Evolutionary conservation across 495 filamentous ascomycete genomes (phyloP).

Genomic region (Aspergillus biplanus): DNA sequence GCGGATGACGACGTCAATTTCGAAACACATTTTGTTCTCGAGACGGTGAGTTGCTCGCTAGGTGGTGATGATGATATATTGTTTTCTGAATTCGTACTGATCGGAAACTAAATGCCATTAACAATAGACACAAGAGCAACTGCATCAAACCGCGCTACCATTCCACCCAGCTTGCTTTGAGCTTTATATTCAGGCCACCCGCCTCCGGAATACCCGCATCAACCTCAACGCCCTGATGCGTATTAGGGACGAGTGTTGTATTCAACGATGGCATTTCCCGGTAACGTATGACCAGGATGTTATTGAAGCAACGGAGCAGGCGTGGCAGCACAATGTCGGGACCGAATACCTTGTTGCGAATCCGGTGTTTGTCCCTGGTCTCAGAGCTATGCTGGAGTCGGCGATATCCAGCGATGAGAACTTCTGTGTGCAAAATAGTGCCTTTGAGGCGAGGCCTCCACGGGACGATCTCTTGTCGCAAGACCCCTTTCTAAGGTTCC

Average conservation of each 20-base stretch:
- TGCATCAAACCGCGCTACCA: background rate
- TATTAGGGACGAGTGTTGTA: slow-evolving; percentile 1
- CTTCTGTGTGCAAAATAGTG: background rate
- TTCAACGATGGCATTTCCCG: slow-evolving; percentile 24
- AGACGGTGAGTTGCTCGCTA: background rate
- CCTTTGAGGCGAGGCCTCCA: background rate
- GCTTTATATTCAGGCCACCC: background rate
- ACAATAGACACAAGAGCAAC: background rate
- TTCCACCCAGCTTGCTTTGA: slow-evolving; percentile 4
- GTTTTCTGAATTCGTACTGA: background rate
- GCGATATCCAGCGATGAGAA: slow-evolving; percentile 14
- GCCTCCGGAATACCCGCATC: background rate
- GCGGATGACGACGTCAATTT: background rate
- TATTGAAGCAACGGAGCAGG: slow-evolving; percentile 14
- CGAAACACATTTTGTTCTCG: slow-evolving; percentile 2
- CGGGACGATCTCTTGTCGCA: background rate
- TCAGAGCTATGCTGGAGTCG: slow-evolving; percentile 14
- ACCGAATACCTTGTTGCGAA: slow-evolving; percentile 33
- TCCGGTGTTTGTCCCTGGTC: slow-evolving; percentile 27
- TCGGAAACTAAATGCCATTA: background rate
- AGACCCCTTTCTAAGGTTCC: slow-evolving; percentile 28
- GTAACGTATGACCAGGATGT: slow-evolving; percentile 19
- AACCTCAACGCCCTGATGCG: background rate
- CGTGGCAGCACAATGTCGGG: slow-evolving; percentile 20
- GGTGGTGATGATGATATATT: background rate